These are phyloP conservation scores for Linum tenue DNA, from an alignment of 345 rosid species.

Conservation along the genomic window DNA sequence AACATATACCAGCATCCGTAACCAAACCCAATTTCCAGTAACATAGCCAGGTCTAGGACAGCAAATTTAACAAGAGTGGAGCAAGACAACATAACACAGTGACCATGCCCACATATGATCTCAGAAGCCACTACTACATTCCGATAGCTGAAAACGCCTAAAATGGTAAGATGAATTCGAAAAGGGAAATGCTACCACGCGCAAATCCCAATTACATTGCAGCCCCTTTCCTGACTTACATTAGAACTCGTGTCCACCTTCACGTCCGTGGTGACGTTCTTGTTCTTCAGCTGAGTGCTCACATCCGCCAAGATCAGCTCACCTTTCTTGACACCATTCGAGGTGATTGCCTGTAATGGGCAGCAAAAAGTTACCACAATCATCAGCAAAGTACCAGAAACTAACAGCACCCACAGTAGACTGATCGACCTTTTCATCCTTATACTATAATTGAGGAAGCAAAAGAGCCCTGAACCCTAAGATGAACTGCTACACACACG, in stretches of 20 bases:
- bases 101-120: not conserved
- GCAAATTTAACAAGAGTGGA: not conserved
- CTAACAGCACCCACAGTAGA: not conserved
- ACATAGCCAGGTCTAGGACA: not conserved
- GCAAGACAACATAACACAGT: not conserved
- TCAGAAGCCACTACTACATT: not conserved
- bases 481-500: not conserved
- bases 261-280: conserved; percentile 28
- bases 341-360: conserved; percentile 26
- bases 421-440: not conserved
- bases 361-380: not conserved
- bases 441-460: too few species aligned
- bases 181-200: not conserved
- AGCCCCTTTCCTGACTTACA: not conserved
- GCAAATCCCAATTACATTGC: not conserved
- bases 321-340: conserved; percentile 25
- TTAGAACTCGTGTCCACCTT: conserved; percentile 24
- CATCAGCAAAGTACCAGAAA: not conserved
- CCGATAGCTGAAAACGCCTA: not conserved
- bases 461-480: not conserved
- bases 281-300: conserved; percentile 27
- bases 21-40: not conserved
- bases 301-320: conserved; percentile 23
- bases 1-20: too few species aligned
- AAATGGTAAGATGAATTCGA: not conserved